Evolutionary conservation across 345 rosid species (phyloP).

Genomic region (Pseudoturritis turrita): DNA sequence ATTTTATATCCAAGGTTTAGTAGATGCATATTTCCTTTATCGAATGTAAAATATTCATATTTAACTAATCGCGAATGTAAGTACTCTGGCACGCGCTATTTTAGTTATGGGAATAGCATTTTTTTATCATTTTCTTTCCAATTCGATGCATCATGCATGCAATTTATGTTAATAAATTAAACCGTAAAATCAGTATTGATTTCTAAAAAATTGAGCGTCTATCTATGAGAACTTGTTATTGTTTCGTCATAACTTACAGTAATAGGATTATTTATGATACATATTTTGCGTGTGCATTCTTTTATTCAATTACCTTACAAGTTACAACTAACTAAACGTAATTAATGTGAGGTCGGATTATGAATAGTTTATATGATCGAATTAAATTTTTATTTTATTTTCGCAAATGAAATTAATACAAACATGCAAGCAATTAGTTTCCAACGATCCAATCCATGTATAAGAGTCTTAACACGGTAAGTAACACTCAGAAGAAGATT

Average conservation of each 20-base stretch:
- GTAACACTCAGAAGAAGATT: neutral
- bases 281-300: neutral
- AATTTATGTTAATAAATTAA: neutral
- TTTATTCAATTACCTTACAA: neutral
- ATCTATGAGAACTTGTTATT: neutral
- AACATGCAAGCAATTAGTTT: conserved; percentile 4
- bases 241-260: neutral
- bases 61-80: neutral
- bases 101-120: neutral
- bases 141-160: neutral
- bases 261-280: neutral
- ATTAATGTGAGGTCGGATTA: neutral
- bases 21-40: too few species aligned
- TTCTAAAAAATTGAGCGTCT: neutral
- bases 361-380: neutral
- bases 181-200: neutral
- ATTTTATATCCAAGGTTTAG: too few species aligned
- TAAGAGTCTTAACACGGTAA: neutral
- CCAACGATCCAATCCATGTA: neutral
- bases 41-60: neutral
- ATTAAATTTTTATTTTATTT: neutral
- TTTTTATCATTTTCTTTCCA: neutral
- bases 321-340: neutral
- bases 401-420: neutral
- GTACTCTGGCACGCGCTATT: neutral